Evolutionary conservation across 1,139 yeast species (phyloP).

Genomic region (Blastobotrys ciferrii): DNA sequence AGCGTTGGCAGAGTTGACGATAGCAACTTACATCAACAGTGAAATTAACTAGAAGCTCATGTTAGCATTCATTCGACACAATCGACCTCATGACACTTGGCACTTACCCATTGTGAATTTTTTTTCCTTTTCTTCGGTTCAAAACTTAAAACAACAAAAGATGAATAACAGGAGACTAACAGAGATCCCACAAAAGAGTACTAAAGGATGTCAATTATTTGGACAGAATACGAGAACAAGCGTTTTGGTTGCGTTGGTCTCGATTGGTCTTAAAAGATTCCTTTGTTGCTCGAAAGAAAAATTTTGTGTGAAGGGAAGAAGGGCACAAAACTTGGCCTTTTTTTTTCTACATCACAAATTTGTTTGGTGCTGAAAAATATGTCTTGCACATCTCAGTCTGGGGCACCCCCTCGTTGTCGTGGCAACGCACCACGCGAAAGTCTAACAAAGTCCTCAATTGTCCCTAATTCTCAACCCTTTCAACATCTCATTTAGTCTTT

Average conservation of each 20-base stretch:
- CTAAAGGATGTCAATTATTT: conserved; percentile 8
- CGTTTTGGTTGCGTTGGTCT: conserved; percentile 8
- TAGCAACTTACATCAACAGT: conserved; percentile 36
- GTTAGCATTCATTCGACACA: conserved; percentile 1
- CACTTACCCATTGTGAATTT: conserved; percentile 35
- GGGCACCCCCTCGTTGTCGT: not conserved
- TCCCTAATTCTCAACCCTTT: not conserved
- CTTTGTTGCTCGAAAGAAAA: conserved; percentile 10
- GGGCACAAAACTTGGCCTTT: conserved; percentile 5
- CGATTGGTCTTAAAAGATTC: conserved; percentile 9
- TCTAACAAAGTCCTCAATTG: too few species aligned
- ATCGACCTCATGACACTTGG: conserved; percentile 5
- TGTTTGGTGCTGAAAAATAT: conserved; percentile 4
- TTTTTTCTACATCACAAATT: not conserved
- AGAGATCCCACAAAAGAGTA: conserved; percentile 9
- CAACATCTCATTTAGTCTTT: too few species aligned
- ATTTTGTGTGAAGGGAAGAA: conserved; percentile 6
- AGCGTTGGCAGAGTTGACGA: not conserved
- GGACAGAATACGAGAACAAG: conserved; percentile 2
- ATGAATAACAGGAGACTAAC: conserved; percentile 3
- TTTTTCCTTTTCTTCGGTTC: conserved; percentile 11
- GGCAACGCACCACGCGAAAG: not conserved
- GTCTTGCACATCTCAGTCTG: conserved; percentile 5
- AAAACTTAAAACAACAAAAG: not conserved
- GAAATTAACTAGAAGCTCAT: conserved; percentile 33